Base-by-base conservation (phyloP, 805 yeast genomes). In the Saccharomycopsis fodiens region DNA sequence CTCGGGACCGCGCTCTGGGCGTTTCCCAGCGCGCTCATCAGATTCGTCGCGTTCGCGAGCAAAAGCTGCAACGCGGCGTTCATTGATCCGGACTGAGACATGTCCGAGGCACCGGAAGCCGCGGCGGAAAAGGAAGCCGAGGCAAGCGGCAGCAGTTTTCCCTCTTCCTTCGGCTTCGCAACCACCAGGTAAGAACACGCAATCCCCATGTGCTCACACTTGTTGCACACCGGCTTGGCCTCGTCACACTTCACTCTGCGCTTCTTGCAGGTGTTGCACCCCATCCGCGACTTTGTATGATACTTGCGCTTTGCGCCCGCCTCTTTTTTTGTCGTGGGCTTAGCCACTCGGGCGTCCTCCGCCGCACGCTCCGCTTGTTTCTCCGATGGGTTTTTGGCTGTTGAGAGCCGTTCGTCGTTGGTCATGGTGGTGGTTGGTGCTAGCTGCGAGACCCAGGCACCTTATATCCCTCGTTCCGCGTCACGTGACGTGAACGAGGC, bases 211-310 rank as follows among this genome's bases (percentile, higher is more conserved):
- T 87, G 80, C 41, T 69, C 64, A 63, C 97, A 89, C 63, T 87
- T 87, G 19, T 67, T 67, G 61, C 97, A 89, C 5, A 68, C 59
- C 1, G 97, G 97, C 50, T 79, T 82, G 1, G 68, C 67, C 61
- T 91, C 97, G 60, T 89, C 97, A 68, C 97, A 89, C 60, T 89
- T 89, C 35, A 91, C 96, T 42, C 97, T 69, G 55, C 97, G 74
- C 52, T 77, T 74, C 59, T 89, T 89, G 64, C 97, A 89, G 2
- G 94, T 85, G 34, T 79, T 74, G 64, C 97, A 89, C 0, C 97
- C 97, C 46, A 78, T 76, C 47, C 95, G 75, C 30, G 95, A 84
- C 63, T 91, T 91, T 49, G 80, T 84, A 60, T 91, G 97, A 57
- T 82, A 91, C 57, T 85, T 83, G 38, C 97, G 72, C 63, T 87